These are phyloP conservation scores for Amyloporia xantha DNA, from an alignment of 768 basidiomycete genomes.

Conservation along the genomic window DNA sequence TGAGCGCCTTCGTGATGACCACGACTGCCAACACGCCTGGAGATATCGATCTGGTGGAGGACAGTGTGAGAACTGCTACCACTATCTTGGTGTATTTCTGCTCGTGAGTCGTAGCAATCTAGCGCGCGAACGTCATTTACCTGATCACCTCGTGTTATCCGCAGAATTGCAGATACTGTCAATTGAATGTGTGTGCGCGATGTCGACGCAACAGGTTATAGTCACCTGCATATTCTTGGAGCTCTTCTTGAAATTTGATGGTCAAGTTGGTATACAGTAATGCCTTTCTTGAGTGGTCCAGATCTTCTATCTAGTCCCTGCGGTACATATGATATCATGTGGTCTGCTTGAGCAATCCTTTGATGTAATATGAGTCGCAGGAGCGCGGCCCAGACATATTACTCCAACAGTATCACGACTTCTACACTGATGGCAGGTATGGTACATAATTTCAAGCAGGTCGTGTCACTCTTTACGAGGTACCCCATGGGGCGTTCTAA, in stretches of 20 bases:
- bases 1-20: constrained; percentile 40
- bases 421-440: too few species aligned
- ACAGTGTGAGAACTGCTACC: constrained; percentile 40
- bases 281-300: background rate
- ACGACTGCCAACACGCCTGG: constrained; percentile 49
- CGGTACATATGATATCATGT: background rate
- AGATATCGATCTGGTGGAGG: constrained; percentile 35
- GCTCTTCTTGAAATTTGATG: too few species aligned
- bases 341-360: background rate
- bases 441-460: too few species aligned
- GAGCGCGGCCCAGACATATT: background rate
- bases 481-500: too few species aligned
- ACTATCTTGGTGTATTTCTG: constrained; percentile 36
- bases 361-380: background rate
- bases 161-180: constrained; percentile 30
- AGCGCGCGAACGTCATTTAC: too few species aligned
- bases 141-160: background rate
- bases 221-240: background rate
- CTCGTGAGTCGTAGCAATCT: constrained; percentile 34
- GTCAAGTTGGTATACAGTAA: too few species aligned
- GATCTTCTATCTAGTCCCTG: background rate
- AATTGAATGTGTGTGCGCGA: constrained; percentile 29
- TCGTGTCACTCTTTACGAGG: too few species aligned
- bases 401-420: too few species aligned
- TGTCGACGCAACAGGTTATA: constrained; percentile 33